Conservation (phyloP, 139 green algal genomes). For the Auxenochlorella pyrenoidosa region DNA sequence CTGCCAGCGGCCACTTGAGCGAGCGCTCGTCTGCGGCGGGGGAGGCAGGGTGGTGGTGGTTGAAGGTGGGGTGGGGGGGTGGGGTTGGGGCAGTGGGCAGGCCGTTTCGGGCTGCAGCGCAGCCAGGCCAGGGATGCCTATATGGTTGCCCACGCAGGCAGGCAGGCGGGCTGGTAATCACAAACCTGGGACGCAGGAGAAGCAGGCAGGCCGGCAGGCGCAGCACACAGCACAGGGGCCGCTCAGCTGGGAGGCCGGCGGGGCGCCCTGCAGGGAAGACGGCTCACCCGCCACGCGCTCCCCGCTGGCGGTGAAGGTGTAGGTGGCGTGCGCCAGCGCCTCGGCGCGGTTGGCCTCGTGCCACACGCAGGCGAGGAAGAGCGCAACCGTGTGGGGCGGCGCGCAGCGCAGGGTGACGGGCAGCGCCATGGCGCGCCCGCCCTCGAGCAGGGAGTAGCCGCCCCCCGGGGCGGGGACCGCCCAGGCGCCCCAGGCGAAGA, state of each 20-base stretch:
- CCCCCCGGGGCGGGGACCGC: not conserved
- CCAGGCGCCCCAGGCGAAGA: slow-evolving; percentile 11
- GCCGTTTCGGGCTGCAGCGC: no score
- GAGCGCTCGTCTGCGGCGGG: not conserved
- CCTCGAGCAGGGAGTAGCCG: slow-evolving; percentile 1
- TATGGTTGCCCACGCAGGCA: no score
- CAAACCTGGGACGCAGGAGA: no score
- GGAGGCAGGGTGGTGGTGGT: not conserved
- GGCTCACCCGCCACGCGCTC: slow-evolving; percentile 5
- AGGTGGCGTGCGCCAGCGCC: not conserved
- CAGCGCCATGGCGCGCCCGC: slow-evolving; percentile 16
- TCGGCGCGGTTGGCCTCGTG: slow-evolving; percentile 30
- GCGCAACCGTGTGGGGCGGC: slow-evolving; percentile 8
- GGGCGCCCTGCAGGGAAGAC: no score
- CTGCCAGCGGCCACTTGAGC: slow-evolving; percentile 3
- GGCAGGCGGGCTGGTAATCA: no score
- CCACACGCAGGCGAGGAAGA: slow-evolving; percentile 25
- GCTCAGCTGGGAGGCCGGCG: no score
- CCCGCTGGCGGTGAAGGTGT: slow-evolving; percentile 12
- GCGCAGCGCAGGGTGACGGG: slow-evolving; percentile 19
- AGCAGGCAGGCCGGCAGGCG: not conserved
- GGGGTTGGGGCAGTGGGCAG: no score
- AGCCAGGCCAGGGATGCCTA: no score
- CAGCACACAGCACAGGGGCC: no score
- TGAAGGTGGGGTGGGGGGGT: no score